Base-by-base conservation (phyloP, 805 yeast genomes). In the Myxozyma neotropica region DNA sequence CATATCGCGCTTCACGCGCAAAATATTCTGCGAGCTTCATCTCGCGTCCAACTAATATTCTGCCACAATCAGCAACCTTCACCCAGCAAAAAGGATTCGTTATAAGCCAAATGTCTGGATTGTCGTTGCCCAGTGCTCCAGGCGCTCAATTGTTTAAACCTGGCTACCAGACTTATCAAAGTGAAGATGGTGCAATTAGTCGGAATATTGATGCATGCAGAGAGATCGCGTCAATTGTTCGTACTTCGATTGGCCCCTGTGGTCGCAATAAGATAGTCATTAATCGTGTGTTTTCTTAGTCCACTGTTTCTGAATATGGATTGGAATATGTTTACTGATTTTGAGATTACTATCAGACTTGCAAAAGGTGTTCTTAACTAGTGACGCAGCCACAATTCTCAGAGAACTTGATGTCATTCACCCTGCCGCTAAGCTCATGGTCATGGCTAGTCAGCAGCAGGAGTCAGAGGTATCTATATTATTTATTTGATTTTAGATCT, bases 311-410 rank as follows among this genome's bases (percentile, higher is more conserved):
- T n/a, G n/a, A n/a, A n/a, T n/a, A n/a, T n/a, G n/a, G n/a, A n/a
- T n/a, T n/a, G n/a, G n/a, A 29, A 29, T 29, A 10, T 29, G 33
- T 29, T 29, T 29, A 29, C 33, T 29, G 33, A 17, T 12, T 19
- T 5, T 15, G 21, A 26, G 4, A 4, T 27, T 44, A 19, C 26
- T 24, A 48, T 49, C 48, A 66, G 65, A 89, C 69, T 76, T 89
- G 67, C 91, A 90, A 60, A 90, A 87, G 72, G 87, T 89, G 24
- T 89, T 91, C 73, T 83, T 94, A 63, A 94, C 98, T 44, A 89
- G 89, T 68, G 99, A 94, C 73, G 97, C 98, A n/a, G 97, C 97
- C 39, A 94, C 99, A 6, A 94, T 94, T 86, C 80, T 94, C 61
- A 83, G 87, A 66, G 98, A 94, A 74, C 78, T 93, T 57, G 97